Evolutionary conservation across 2,329 filamentous ascomycete species (phyloP), one percentile per base, ranked within the genome.

Genomic region (Trichoderma breve): DNA sequence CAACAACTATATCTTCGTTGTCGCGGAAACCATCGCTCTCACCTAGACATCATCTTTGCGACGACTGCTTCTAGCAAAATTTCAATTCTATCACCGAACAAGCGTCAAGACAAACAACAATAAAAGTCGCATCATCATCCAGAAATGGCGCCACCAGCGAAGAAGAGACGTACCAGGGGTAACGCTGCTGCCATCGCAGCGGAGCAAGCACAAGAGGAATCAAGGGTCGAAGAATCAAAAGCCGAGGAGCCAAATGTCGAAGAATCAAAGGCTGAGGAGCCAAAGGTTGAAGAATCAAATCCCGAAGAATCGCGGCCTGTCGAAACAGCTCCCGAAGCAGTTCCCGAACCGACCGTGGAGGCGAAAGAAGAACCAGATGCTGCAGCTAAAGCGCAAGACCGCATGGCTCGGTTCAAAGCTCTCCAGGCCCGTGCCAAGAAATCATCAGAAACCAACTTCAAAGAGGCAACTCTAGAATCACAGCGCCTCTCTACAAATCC

Each of bases 361-460:
- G 69, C 66, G 62, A 28, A 51, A n/a, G 34, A 73, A 69, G 76
- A 80, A 5, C 43, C 64, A 30, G 75, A 79, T 63, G 81, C 83
- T n/a, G 77, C 82, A 21, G 76, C 80, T 32, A 87, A 87, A 76
- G 84, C 88, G 34, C 84, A 89, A 76, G 92, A 95, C 70, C 90
- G 94, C 71, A 85, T 90, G 81, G 93, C 93, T 64, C 91, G 93
- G 75, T 98, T 98, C 86, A 95, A 94, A 80, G 92, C 93, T 4
- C 89, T 98, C 18, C 91, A 97, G 82, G 92, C 92, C 30, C 92
- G 94, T 77, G 92, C 92, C 64, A 90, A 94, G 85, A 85, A 87
- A 72, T 92, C 91, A 0, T 88, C 90, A 1, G 86, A 90, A 79
- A 89, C 87, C 74, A 98, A 97, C 79, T 84, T 97, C 74, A 92